phyloP scores from a whole-genome alignment of 1,139 yeast genomes.

The Lodderomyces margitis region DNA sequence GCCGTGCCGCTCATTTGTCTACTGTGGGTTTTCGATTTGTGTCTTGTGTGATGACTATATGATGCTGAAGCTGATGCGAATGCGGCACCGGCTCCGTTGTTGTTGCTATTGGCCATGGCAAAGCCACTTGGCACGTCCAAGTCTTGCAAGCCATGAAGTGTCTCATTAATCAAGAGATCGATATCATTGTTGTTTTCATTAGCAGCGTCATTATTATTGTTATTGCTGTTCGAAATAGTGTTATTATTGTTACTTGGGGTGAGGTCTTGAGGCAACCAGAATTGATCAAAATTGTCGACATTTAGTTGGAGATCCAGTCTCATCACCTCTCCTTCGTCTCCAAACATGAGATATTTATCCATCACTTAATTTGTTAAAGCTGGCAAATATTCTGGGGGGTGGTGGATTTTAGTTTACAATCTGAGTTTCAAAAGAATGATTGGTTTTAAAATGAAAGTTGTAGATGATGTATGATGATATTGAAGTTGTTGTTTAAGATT shows the following conservation, averaged over 20 bases:
- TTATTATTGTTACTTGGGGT: not conserved
- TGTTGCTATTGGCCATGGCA: slow-evolving; percentile 8
- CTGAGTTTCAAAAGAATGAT: no score
- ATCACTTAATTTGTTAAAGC: not conserved
- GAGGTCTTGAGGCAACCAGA: slow-evolving; percentile 1
- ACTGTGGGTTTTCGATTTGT: slow-evolving; percentile 24
- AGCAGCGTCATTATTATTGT: no score
- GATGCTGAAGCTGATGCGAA: slow-evolving; percentile 8
- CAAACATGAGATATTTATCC: slow-evolving; percentile 1
- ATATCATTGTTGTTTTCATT: slow-evolving; percentile 37
- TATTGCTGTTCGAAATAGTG: not conserved
- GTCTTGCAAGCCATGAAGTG: slow-evolving; percentile 47
- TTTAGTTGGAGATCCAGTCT: slow-evolving; percentile 1
- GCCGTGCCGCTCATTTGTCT: slow-evolving; percentile 59
- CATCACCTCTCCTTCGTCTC: not conserved
- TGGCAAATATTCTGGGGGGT: no score
- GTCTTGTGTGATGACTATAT: slow-evolving; percentile 10
- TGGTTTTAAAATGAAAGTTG: no score
- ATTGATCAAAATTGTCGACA: slow-evolving; percentile 5
- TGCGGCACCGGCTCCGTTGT: slow-evolving; percentile 1
- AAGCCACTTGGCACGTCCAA: slow-evolving; percentile 52
- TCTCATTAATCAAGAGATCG: slow-evolving; percentile 44
- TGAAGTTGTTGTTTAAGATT: no score
- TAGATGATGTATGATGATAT: no score
- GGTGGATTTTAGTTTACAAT: not conserved